Percentiles rank a stretch among this genome's conserved stretches.
phyloP scores from a whole-genome alignment of 2,329 filamentous ascomycete species.

The Reticulascus tulasneorum region DNA sequence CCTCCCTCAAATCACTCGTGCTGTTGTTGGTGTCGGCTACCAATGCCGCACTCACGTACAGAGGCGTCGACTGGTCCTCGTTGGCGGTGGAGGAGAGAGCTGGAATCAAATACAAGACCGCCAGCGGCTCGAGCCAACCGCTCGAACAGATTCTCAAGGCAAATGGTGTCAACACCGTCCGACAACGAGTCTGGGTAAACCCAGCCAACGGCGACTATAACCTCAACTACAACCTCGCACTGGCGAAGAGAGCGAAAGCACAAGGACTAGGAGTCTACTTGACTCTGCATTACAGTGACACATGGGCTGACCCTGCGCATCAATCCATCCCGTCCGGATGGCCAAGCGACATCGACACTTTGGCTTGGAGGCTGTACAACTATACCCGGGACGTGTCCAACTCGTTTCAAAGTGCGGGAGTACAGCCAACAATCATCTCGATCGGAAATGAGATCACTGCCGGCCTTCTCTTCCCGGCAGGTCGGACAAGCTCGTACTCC shows the following conservation, averaged over 20 bases:
- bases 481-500: conserved; percentile 47
- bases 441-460: conserved; percentile 71
- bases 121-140: conserved; percentile 45
- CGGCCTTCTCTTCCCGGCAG: conserved; percentile 65
- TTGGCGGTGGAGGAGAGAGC: conserved; percentile 57
- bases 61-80: conserved; percentile 69
- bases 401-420: conserved; percentile 50
- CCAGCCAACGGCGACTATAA: conserved; percentile 61
- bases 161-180: conserved; percentile 64
- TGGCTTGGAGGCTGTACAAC: conserved; percentile 62
- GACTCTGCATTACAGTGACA: conserved; percentile 65
- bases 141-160: conserved; percentile 60
- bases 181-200: conserved; percentile 70
- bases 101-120: conserved; percentile 58
- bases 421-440: conserved; percentile 59
- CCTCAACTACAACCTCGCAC: conserved; percentile 64
- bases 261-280: conserved; percentile 59
- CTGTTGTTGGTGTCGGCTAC: conserved; percentile 16
- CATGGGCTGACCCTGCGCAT: conserved; percentile 65
- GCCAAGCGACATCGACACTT: conserved; percentile 54
- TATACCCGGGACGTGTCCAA: conserved; percentile 63
- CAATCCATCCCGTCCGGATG: conserved; percentile 62
- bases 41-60: conserved; percentile 52
- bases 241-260: conserved; percentile 62
- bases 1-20: conserved; percentile 8